Evolutionary conservation across 768 basidiomycete species (phyloP).

Genomic region (Suillus plorans): DNA sequence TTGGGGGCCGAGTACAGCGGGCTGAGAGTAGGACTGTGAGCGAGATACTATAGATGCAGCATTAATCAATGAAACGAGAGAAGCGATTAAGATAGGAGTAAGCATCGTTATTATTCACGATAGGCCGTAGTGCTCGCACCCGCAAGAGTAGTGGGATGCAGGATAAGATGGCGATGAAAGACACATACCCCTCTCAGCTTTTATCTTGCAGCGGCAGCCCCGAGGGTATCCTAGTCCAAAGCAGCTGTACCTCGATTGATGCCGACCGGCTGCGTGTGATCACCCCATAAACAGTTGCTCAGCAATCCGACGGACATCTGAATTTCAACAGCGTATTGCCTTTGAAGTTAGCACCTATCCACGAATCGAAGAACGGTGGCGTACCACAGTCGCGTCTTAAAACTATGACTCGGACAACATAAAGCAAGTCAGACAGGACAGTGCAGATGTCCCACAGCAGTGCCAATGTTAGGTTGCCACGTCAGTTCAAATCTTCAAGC

Average conservation of each 20-base stretch:
- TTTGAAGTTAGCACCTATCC: not conserved
- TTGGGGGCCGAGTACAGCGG: slow-evolving; percentile 16
- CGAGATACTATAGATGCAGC: slow-evolving; percentile 22
- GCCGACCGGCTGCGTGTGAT: not conserved
- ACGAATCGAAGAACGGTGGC: not conserved
- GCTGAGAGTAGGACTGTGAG: slow-evolving; percentile 4
- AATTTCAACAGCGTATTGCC: not conserved
- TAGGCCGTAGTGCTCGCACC: not conserved
- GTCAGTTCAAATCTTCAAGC: not conserved
- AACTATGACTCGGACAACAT: not conserved
- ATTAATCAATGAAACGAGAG: slow-evolving; percentile 8
- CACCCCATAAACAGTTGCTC: not conserved
- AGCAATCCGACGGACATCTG: not conserved
- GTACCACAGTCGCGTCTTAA: not conserved
- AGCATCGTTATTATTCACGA: slow-evolving; percentile 14
- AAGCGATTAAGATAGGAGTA: slow-evolving; percentile 7
- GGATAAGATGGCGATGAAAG: not conserved
- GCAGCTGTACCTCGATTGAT: not conserved
- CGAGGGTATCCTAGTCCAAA: not conserved
- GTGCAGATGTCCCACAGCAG: not conserved
- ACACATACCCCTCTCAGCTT: not conserved
- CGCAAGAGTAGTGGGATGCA: not conserved
- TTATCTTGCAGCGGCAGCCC: not conserved
- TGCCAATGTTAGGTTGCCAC: not conserved
- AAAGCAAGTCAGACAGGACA: not conserved